phyloP scores from a whole-genome alignment of 2,329 filamentous ascomycete genomes.

The Trichoderma koningiopsis region DNA sequence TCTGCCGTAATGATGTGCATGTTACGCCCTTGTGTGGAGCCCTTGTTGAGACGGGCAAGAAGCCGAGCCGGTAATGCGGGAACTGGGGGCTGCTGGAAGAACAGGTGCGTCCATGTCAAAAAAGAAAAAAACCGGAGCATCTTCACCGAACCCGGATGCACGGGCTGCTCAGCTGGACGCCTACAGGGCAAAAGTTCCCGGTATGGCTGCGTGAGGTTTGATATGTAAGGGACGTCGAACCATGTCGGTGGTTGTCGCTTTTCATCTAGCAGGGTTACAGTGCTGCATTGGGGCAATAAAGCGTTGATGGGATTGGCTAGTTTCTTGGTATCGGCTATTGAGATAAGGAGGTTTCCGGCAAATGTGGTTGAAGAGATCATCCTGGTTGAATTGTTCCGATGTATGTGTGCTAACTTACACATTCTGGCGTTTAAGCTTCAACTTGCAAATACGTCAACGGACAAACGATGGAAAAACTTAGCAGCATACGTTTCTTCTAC shows the following conservation, averaged over 20 bases:
- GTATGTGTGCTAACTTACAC: not conserved
- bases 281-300: not conserved
- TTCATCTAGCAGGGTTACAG: not conserved
- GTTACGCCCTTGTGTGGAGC: conserved; percentile 1
- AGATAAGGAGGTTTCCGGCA: not conserved
- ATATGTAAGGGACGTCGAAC: not conserved
- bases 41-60: not conserved
- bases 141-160: conserved; percentile 17
- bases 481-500: not conserved
- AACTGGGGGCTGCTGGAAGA: not conserved
- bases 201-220: not conserved
- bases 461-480: not conserved
- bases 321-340: not conserved
- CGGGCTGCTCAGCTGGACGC: not conserved
- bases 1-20: not conserved
- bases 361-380: not conserved
- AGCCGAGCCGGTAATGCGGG: not conserved
- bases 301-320: not conserved
- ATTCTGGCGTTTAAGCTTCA: not conserved
- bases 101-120: not conserved
- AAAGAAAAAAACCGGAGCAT: conserved; percentile 5
- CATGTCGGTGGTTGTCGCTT: not conserved
- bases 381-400: not conserved
- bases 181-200: not conserved
- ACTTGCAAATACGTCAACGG: not conserved